phyloP scores from a whole-genome alignment of 768 basidiomycete genomes.

The Mycena kentingensis region DNA sequence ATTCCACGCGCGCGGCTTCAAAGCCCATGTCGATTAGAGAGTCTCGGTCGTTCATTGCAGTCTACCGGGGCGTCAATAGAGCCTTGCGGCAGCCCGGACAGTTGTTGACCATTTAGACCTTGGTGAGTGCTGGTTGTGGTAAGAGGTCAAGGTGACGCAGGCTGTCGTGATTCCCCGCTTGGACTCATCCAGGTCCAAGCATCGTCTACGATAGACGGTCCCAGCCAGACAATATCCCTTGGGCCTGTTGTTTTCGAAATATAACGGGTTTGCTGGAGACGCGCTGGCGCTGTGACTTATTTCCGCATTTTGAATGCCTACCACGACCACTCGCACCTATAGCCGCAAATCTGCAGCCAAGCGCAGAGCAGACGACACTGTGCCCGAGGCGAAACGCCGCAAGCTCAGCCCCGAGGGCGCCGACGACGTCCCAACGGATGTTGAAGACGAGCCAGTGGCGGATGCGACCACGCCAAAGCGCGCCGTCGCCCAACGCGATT shows the following conservation, averaged over 20 bases:
- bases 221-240: no score
- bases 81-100: no score
- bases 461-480: conserved; percentile 6
- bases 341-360: conserved; percentile 17
- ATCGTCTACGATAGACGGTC: no score
- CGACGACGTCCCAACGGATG: conserved; percentile 16
- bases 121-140: not conserved
- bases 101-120: not conserved
- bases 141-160: not conserved
- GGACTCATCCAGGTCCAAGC: no score
- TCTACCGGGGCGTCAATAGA: no score
- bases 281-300: conserved; percentile 4
- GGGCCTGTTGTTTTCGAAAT: no score
- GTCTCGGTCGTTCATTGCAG: conserved; percentile 70
- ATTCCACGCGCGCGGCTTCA: conserved; percentile 79
- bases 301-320: conserved; percentile 10
- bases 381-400: conserved; percentile 16
- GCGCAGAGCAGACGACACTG: conserved; percentile 11
- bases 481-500: conserved; percentile 11
- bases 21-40: conserved; percentile 87
- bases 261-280: no score
- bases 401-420: conserved; percentile 16
- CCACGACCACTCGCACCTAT: conserved; percentile 18
- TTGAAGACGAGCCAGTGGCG: conserved; percentile 15
- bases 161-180: no score